Evolutionary conservation across 2,329 filamentous ascomycete species (phyloP), one percentile per base, ranked within the genome.

Genomic region (Dothideomycetidae sp.): DNA sequence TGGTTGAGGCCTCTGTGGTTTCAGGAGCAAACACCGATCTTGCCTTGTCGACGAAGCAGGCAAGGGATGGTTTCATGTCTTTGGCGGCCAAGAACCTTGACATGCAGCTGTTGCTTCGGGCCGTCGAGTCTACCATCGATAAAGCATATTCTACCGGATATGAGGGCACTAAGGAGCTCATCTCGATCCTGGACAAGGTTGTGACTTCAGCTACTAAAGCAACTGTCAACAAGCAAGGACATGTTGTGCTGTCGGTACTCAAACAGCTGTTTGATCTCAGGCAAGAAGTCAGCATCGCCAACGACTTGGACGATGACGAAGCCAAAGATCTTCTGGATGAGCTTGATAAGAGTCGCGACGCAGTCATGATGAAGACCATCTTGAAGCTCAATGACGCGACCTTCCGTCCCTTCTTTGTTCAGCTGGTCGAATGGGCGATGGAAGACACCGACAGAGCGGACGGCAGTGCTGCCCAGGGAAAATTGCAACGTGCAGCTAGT

Each of bases 381-480:
- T 84, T 93, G 65, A 96, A 96, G 66, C 72, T 98, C 44, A 96
- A 94, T 60, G 90, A 98, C 54, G 78, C 81, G 1, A 75, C 81
- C 0, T 98, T 98, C 73, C 72, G 86, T 10, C 92, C 90, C 1
- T 75, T 98, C 44, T 98, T 96, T 63, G 70, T 76, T 11, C 74
- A 79, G 46, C 64, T 94, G n/a, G 68, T 92, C 31, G 83, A 93
- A 40, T 94, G 86, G 81, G 71, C 80, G 1, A 67, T 65, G 12
- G 62, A 65, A 2, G 68, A 77, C 60, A 71, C 68, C 42, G 77
- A 84, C 49, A 54, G 54, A 10, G 48, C 60, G 15, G 77, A 75
- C 36, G 7, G 7, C 7, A 26, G 7, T n/a, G 7, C 21, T 7
- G 21, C n/a, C 21, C 7, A 26, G 21, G n/a, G 7, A 26, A 69